These are phyloP conservation scores for Orobanche coerulescens DNA, from an alignment of 257 asterid genomes.

Conservation along the genomic window DNA sequence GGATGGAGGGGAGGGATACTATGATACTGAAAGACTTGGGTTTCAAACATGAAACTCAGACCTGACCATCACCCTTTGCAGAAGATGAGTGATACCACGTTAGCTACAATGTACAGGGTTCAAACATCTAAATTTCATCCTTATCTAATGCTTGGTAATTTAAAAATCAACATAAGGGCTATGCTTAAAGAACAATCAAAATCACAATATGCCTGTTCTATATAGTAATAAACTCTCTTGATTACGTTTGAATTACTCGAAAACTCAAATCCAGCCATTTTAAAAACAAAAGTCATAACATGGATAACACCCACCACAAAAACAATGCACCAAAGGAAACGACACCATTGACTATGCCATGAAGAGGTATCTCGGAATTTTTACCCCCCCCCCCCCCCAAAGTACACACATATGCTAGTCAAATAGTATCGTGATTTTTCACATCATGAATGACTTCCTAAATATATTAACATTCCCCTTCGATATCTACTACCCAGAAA, in stretches of 20 bases:
- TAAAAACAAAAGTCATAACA: background rate
- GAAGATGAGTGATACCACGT: too few species aligned
- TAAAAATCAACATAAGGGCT: background rate
- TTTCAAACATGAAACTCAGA: too few species aligned
- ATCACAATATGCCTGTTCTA: background rate
- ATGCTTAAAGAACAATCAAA: background rate
- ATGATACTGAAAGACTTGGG: too few species aligned
- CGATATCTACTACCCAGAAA: too few species aligned
- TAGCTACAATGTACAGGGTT: too few species aligned
- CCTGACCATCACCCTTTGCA: too few species aligned
- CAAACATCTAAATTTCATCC: background rate
- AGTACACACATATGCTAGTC: too few species aligned
- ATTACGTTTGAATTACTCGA: background rate
- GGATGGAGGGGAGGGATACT: too few species aligned
- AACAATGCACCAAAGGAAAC: background rate
- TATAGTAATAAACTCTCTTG: background rate
- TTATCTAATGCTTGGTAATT: background rate
- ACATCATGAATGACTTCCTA: too few species aligned
- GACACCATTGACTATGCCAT: background rate
- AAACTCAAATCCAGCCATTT: background rate
- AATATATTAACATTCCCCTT: too few species aligned
- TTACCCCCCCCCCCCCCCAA: background rate
- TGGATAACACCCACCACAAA: conserved; percentile 3
- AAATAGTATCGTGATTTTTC: too few species aligned
- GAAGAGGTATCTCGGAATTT: background rate